Evolutionary conservation across 192 early-diverging fungal genomes (phyloP).

Genomic region (Pecoramyces ruminantium): DNA sequence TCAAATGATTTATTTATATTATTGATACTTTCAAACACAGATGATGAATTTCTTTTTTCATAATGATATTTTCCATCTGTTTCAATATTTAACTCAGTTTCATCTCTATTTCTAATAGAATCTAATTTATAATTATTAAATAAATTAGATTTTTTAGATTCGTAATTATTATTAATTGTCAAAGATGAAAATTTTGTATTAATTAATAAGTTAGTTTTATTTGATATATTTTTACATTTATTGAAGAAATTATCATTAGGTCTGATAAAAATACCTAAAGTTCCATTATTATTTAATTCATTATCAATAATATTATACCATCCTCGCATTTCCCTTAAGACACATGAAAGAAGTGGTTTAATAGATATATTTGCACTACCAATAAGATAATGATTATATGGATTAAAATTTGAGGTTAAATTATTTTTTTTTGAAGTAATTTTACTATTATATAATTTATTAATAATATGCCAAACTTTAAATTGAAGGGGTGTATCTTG

Average conservation of each 20-base stretch:
- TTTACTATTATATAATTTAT: background rate
- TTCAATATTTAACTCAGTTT: no score
- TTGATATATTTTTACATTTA: background rate
- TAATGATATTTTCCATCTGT: no score
- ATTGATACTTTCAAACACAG: no score
- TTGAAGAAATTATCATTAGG: background rate
- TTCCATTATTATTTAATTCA: background rate
- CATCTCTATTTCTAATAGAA: no score
- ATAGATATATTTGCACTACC: background rate
- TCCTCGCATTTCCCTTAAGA: background rate
- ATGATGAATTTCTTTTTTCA: no score
- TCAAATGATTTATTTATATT: no score
- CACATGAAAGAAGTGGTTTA: background rate
- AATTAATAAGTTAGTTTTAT: background rate
- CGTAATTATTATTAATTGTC: background rate
- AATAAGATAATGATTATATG: background rate
- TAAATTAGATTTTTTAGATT: no score
- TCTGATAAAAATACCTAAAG: background rate
- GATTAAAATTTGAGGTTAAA: background rate
- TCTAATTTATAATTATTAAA: no score
- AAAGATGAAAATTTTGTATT: background rate
- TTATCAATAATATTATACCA: background rate
- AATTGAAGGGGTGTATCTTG: background rate
- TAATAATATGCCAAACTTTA: background rate
- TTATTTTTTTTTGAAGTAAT: background rate